phyloP scores from a whole-genome alignment of 1,284 basidiomycete genomes.

The Vanrija sp. region DNA sequence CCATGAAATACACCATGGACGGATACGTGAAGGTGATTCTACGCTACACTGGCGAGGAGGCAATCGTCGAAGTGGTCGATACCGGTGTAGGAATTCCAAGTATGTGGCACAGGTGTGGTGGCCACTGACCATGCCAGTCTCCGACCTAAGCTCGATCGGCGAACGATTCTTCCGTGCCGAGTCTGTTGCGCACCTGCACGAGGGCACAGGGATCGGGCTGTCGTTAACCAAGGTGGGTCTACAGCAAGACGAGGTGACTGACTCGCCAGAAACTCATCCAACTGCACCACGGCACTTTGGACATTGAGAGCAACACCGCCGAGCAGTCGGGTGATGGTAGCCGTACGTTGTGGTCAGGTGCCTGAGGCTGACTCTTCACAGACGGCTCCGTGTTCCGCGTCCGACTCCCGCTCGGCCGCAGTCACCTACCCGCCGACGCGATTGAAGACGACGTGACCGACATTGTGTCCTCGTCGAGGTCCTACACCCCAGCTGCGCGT shows the following conservation, averaged over 20 bases:
- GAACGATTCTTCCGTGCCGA: conserved; percentile 49
- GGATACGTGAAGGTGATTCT: conserved; percentile 32
- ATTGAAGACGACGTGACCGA: conserved; percentile 23
- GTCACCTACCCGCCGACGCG: conserved; percentile 36
- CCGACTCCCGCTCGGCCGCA: conserved; percentile 35
- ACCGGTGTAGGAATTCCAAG: conserved; percentile 50
- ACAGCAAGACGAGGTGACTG: neutral
- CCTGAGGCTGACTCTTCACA: neutral
- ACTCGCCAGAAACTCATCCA: conserved; percentile 45
- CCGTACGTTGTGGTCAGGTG: no score
- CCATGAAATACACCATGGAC: conserved; percentile 42
- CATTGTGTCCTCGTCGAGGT: neutral
- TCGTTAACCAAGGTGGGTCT: conserved; percentile 31
- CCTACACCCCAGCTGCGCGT: conserved; percentile 2
- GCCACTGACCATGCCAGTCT: conserved; percentile 9
- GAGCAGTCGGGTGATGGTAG: conserved; percentile 32
- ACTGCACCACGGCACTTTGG: conserved; percentile 48
- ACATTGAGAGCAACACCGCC: conserved; percentile 41
- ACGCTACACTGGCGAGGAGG: conserved; percentile 23
- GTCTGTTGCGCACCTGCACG: conserved; percentile 39
- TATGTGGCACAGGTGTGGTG: neutral
- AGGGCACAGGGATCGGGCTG: conserved; percentile 50
- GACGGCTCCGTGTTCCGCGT: conserved; percentile 44
- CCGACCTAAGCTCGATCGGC: conserved; percentile 38
- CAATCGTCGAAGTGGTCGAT: conserved; percentile 42